phyloP scores from a whole-genome alignment of 2,329 filamentous ascomycete species.

The Xylaria sp. region DNA sequence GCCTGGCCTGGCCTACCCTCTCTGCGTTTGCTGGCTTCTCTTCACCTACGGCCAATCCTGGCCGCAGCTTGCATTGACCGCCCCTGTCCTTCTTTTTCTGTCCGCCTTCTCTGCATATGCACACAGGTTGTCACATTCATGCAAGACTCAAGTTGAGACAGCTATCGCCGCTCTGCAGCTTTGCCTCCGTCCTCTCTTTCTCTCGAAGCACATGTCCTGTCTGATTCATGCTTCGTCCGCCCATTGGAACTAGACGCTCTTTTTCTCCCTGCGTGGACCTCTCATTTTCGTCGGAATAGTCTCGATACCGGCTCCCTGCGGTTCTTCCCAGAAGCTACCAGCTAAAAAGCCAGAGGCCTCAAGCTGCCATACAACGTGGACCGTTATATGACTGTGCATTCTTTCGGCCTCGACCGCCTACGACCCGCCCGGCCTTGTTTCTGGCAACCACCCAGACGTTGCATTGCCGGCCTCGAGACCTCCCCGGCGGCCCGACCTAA shows the following conservation, averaged over 20 bases:
- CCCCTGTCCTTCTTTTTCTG: slow-evolving; percentile 33
- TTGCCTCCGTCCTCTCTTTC: slow-evolving; percentile 21
- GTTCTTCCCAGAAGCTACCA: background rate
- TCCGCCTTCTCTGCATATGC: slow-evolving; percentile 36
- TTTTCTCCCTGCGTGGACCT: slow-evolving; percentile 13
- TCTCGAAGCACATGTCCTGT: slow-evolving; percentile 18
- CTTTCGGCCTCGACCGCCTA: slow-evolving; percentile 6
- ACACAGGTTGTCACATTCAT: slow-evolving; percentile 33
- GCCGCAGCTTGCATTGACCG: slow-evolving; percentile 33
- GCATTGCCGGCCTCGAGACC: slow-evolving; percentile 2
- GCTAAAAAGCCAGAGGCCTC: background rate
- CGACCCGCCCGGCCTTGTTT: slow-evolving; percentile 5
- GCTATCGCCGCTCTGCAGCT: slow-evolving; percentile 25
- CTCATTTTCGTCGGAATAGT: slow-evolving; percentile 16
- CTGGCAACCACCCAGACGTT: slow-evolving; percentile 3
- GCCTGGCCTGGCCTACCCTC: background rate
- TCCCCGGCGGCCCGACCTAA: slow-evolving; percentile 5
- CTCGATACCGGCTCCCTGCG: slow-evolving; percentile 10
- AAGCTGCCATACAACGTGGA: slow-evolving; percentile 29
- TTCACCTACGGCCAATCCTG: slow-evolving; percentile 26
- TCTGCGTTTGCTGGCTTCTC: slow-evolving; percentile 22
- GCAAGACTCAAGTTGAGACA: slow-evolving; percentile 26
- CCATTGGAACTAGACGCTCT: slow-evolving; percentile 22
- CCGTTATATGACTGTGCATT: slow-evolving; percentile 19
- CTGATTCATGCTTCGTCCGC: slow-evolving; percentile 17